Conservation (phyloP, 2,329 filamentous ascomycete species). For the Alternaria metachromatica region DNA sequence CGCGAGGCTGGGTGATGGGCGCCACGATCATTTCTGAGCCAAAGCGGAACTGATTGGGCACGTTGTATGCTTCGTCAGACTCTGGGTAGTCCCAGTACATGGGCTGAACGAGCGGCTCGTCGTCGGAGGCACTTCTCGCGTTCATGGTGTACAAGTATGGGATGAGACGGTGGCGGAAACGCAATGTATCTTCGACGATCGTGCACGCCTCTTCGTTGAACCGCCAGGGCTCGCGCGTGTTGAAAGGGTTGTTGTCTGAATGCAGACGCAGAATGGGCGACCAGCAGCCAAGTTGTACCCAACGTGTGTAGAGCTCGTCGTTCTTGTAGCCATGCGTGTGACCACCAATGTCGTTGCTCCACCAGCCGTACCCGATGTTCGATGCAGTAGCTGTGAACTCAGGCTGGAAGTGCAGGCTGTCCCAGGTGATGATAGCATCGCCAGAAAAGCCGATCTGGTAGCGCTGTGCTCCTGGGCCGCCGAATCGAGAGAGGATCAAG, state of each 20-base stretch:
- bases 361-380: constrained; percentile 73
- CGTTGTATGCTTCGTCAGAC: constrained; percentile 60
- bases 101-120: constrained; percentile 64
- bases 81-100: constrained; percentile 68
- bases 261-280: constrained; percentile 68
- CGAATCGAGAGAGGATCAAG: constrained; percentile 67
- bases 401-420: constrained; percentile 67
- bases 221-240: constrained; percentile 68
- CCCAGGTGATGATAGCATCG: constrained; percentile 66
- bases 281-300: constrained; percentile 68
- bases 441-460: constrained; percentile 72
- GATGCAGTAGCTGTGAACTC: constrained; percentile 71
- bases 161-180: constrained; percentile 64
- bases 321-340: constrained; percentile 64
- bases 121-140: constrained; percentile 51
- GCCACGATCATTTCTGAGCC: constrained; percentile 63
- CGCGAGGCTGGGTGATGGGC: constrained; percentile 62
- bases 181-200: constrained; percentile 59
- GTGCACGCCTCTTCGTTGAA: constrained; percentile 56
- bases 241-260: constrained; percentile 64
- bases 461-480: constrained; percentile 67
- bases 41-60: constrained; percentile 66
- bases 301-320: constrained; percentile 65
- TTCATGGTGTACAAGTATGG: constrained; percentile 69
- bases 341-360: constrained; percentile 73